Evolutionary conservation across 768 basidiomycete species (phyloP), one percentile per base, ranked within the genome.

Genomic region (Auricularia sp.): DNA sequence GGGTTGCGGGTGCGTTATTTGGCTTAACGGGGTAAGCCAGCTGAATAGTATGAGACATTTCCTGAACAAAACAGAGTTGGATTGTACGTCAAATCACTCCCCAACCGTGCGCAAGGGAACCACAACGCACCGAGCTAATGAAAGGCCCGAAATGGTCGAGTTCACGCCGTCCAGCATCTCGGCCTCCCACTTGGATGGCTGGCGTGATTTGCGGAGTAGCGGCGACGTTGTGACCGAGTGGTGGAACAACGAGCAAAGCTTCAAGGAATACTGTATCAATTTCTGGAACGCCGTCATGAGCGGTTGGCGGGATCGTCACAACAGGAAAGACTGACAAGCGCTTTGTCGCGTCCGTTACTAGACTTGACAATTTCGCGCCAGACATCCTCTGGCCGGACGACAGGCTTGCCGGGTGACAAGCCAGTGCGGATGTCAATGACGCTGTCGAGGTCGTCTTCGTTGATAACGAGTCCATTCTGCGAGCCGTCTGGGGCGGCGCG

Each of bases 201-300:
- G 51, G 34, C 56, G 61, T 36, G 33, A 58, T 42, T 29, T 64
- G 18, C 54, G 53, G 36, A 61, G 62, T 43, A 60, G 64, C 62
- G 65, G 21, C 33, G 39, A 44, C 18, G 64, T 44, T 36, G 54
- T 21, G 58, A 64, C 43, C 36, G 64, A 16, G 61, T 65, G 47
- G 62, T 93, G 91, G 72, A 90, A 84, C 36, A 88, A 72, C 42
- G 93, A 79, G 72, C 86, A 90, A 61, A 91, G 75, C 59, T 84
- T 84, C 66, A 93, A 83, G 29, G 87, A 82, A 72, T 93, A 93
- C 78, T 93, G 91, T 64, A 93, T 84, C 64, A 92, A 70, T 91
- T 93, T 93, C 91, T 93, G 67, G 44, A 34, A 39, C 43, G 21
- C 21, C 18, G 33, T 23, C 12, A 33, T 61, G 36, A 62, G 47